Evolutionary conservation across 768 basidiomycete genomes (phyloP).

Genomic region (Pleurotus pulmonarius): DNA sequence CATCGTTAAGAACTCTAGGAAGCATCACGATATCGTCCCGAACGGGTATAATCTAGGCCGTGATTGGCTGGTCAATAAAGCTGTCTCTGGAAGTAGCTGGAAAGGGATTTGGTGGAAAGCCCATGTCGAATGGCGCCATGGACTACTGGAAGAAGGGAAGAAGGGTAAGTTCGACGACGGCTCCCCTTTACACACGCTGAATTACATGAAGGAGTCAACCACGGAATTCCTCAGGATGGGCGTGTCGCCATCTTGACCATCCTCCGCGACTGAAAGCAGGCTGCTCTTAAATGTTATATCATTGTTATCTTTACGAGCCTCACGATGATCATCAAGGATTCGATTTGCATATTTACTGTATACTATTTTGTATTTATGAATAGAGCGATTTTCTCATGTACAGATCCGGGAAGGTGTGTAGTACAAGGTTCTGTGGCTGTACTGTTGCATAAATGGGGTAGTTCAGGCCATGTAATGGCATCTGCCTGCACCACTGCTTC

Average conservation of each 20-base stretch:
- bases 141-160: slow-evolving; percentile 64
- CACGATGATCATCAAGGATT: too few relatives aligned
- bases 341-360: too few relatives aligned
- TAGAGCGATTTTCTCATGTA: too few relatives aligned
- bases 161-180: slow-evolving; percentile 41
- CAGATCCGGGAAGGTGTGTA: too few relatives aligned
- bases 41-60: slow-evolving; percentile 81
- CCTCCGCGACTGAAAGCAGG: neutral
- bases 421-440: too few relatives aligned
- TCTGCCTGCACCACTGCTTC: too few relatives aligned
- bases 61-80: slow-evolving; percentile 70
- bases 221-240: slow-evolving; percentile 79
- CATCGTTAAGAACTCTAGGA: slow-evolving; percentile 42
- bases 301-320: too few relatives aligned
- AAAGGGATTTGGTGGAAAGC: slow-evolving; percentile 72
- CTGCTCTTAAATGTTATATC: too few relatives aligned
- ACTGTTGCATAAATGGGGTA: too few relatives aligned
- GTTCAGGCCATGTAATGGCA: too few relatives aligned
- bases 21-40: slow-evolving; percentile 68
- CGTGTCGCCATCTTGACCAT: slow-evolving; percentile 77
- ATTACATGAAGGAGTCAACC: slow-evolving; percentile 60
- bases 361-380: too few relatives aligned
- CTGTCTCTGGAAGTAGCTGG: slow-evolving; percentile 57
- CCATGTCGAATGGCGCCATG: slow-evolving; percentile 71
- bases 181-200: neutral